Conservation (phyloP, 768 basidiomycete species). For the Filobasidium wieringae region DNA sequence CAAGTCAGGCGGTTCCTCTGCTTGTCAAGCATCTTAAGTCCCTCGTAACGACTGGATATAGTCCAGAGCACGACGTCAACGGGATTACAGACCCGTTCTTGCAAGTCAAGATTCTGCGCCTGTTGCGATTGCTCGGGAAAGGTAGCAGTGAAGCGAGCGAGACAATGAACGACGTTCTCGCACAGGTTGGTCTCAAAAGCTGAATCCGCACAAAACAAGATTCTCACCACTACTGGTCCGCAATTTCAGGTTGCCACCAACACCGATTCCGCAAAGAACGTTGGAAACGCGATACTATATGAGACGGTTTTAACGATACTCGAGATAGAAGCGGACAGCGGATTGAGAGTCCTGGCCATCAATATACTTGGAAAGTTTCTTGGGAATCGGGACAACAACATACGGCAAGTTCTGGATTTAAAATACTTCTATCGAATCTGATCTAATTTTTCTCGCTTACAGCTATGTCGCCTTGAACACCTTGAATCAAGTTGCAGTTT, state of each 20-base stretch:
- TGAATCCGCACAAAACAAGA: too few species aligned
- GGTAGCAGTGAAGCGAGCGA: constrained; percentile 80
- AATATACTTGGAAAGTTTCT: constrained; percentile 98
- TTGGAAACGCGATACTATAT: constrained; percentile 94
- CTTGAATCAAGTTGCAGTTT: constrained; percentile 92
- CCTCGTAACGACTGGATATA: constrained; percentile 88
- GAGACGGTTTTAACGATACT: constrained; percentile 93
- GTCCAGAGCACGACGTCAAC: constrained; percentile 97
- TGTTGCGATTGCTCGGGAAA: constrained; percentile 76
- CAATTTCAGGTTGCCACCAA: constrained; percentile 81
- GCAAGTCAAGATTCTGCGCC: constrained; percentile 67
- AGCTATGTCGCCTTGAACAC: constrained; percentile 98
- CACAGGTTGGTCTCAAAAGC: constrained; percentile 58
- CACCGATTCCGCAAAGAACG: constrained; percentile 93
- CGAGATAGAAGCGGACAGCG: constrained; percentile 93
- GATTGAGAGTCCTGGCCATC: constrained; percentile 96
- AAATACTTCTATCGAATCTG: background rate
- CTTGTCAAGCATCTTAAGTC: constrained; percentile 92
- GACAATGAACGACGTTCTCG: constrained; percentile 95
- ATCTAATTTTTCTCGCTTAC: background rate
- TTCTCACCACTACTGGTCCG: background rate
- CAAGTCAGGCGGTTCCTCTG: constrained; percentile 77
- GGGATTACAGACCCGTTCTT: constrained; percentile 61
- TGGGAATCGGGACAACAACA: constrained; percentile 95
- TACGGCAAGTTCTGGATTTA: constrained; percentile 53